These are phyloP conservation scores for Mycena vitilis DNA, from an alignment of 768 basidiomycete species.

Conservation along the genomic window DNA sequence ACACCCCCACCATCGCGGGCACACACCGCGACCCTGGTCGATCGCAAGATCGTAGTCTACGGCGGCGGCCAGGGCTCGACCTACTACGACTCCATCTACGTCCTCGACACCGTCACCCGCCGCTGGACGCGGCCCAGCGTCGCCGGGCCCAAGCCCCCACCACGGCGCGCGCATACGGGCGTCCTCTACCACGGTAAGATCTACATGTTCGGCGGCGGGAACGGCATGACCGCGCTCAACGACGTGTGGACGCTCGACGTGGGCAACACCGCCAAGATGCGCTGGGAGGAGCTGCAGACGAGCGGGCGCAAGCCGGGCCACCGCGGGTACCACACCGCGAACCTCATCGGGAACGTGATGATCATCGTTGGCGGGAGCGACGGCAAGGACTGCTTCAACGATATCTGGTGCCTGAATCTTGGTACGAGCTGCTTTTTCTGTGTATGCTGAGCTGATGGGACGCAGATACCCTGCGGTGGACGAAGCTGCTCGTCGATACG, in stretches of 20 bases:
- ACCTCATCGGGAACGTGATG: slow-evolving; percentile 87
- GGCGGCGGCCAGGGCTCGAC: slow-evolving; percentile 87
- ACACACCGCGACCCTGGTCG: slow-evolving; percentile 87
- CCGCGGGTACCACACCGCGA: slow-evolving; percentile 92
- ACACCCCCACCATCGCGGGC: slow-evolving; percentile 86
- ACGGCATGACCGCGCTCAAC: slow-evolving; percentile 88
- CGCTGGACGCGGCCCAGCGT: slow-evolving; percentile 70
- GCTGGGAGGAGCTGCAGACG: slow-evolving; percentile 72
- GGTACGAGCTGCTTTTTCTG: slow-evolving; percentile 54
- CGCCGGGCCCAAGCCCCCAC: slow-evolving; percentile 59
- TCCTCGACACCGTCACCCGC: slow-evolving; percentile 82
- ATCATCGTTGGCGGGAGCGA: slow-evolving; percentile 93
- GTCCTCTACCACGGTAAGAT: slow-evolving; percentile 78
- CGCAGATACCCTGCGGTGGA: slow-evolving; percentile 60
- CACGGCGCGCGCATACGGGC: slow-evolving; percentile 90
- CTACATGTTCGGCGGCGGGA: slow-evolving; percentile 95
- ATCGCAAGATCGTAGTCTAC: slow-evolving; percentile 83
- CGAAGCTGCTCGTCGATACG: slow-evolving; percentile 54
- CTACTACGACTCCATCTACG: slow-evolving; percentile 87
- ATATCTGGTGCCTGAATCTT: slow-evolving; percentile 88
- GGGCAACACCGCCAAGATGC: slow-evolving; percentile 51
- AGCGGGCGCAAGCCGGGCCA: slow-evolving; percentile 66
- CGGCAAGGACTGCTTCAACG: slow-evolving; percentile 87
- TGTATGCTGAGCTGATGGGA: neutral
- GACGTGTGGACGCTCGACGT: slow-evolving; percentile 92